Evolutionary conservation across 2,329 filamentous ascomycete genomes (phyloP).

Genomic region (Phaeosphaeriaceae sp.): DNA sequence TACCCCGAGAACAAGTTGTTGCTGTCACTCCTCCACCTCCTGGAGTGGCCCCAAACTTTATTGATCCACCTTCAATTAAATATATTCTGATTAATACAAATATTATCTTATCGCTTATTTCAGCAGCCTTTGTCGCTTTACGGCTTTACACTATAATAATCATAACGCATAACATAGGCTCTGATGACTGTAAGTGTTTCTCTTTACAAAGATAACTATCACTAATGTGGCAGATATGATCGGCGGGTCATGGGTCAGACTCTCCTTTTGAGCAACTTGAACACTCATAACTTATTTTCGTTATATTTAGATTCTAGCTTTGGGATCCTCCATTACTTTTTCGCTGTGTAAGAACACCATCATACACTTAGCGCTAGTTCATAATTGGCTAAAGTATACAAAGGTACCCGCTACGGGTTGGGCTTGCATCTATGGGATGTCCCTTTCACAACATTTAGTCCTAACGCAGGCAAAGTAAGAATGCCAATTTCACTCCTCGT

Average conservation of each 20-base stretch:
- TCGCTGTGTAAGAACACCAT: slow-evolving; percentile 1
- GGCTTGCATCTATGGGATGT: slow-evolving; percentile 8
- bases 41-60: slow-evolving; percentile 6
- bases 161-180: slow-evolving; percentile 1
- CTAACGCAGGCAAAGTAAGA: slow-evolving; percentile 9
- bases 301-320: slow-evolving; percentile 3
- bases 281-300: slow-evolving; percentile 2
- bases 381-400: background rate
- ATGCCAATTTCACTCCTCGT: slow-evolving; percentile 1
- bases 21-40: slow-evolving; percentile 5
- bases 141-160: slow-evolving; percentile 5
- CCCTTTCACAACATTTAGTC: slow-evolving; percentile 9
- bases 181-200: slow-evolving; percentile 8
- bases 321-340: slow-evolving; percentile 1
- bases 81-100: slow-evolving; percentile 5
- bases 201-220: slow-evolving; percentile 1
- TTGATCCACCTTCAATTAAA: slow-evolving; percentile 7
- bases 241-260: slow-evolving; percentile 4
- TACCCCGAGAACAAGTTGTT: slow-evolving; percentile 4
- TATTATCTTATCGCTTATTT: slow-evolving; percentile 5
- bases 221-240: slow-evolving; percentile 8
- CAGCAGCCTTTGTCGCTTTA: slow-evolving; percentile 1
- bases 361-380: background rate
- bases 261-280: background rate
- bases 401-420: slow-evolving; percentile 8